Percentiles rank a stretch among this genome's conserved stretches.
Evolutionary conservation across 2,329 filamentous ascomycete genomes (phyloP).

Genomic region (Helotiales sp.): DNA sequence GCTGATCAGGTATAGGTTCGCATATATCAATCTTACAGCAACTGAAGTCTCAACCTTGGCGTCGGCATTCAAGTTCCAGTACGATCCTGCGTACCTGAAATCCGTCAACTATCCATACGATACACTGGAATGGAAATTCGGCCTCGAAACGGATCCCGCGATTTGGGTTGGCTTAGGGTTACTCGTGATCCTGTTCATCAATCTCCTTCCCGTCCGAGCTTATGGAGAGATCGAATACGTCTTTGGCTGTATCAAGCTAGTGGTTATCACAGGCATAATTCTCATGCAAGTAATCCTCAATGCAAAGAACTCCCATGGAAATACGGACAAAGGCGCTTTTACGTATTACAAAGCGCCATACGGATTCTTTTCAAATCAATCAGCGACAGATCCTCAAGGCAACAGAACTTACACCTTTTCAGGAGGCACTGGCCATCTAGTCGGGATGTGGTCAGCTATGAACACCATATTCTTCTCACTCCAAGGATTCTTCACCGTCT

Average conservation of each 20-base stretch:
- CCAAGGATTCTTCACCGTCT: slow-evolving; percentile 44
- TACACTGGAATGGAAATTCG: slow-evolving; percentile 32
- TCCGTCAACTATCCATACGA: slow-evolving; percentile 36
- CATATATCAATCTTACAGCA: slow-evolving; percentile 11
- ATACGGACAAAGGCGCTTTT: background rate
- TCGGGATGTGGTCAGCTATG: slow-evolving; percentile 42
- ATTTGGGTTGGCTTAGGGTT: slow-evolving; percentile 40
- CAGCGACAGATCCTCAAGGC: slow-evolving; percentile 19
- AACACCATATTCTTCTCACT: slow-evolving; percentile 44
- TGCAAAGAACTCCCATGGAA: background rate
- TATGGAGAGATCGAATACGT: slow-evolving; percentile 64
- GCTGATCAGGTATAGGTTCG: slow-evolving; percentile 4
- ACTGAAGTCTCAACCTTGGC: slow-evolving; percentile 41
- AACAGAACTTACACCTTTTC: slow-evolving; percentile 16
- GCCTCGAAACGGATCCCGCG: slow-evolving; percentile 35
- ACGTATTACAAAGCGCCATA: slow-evolving; percentile 8
- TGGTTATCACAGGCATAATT: slow-evolving; percentile 57
- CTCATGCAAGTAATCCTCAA: slow-evolving; percentile 45
- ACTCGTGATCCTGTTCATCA: slow-evolving; percentile 36
- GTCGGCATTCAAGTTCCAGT: slow-evolving; percentile 42
- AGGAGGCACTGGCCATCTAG: slow-evolving; percentile 35
- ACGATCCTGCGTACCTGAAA: slow-evolving; percentile 35
- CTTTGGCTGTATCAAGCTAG: slow-evolving; percentile 61
- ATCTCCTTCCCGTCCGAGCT: slow-evolving; percentile 37
- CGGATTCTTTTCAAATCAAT: slow-evolving; percentile 12